phyloP scores from a whole-genome alignment of 257 asterid species.

The Ilex aquifolium region DNA sequence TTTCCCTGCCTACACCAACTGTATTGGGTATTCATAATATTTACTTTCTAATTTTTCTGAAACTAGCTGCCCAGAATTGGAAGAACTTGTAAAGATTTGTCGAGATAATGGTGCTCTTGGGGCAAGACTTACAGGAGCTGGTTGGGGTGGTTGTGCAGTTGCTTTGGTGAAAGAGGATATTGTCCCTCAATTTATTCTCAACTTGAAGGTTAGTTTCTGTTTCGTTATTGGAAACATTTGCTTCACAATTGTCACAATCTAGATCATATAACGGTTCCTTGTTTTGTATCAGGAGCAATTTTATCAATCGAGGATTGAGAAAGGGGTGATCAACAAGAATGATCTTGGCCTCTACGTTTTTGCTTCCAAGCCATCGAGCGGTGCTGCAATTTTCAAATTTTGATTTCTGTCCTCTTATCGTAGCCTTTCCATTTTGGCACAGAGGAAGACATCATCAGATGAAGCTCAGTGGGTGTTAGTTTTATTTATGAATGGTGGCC shows the following conservation, averaged over 20 bases:
- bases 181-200: slow-evolving; percentile 84
- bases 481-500: no score
- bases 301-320: slow-evolving; percentile 74
- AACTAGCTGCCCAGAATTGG: slow-evolving; percentile 66
- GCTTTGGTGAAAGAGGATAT: slow-evolving; percentile 83
- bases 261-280: background rate
- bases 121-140: slow-evolving; percentile 96
- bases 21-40: no score
- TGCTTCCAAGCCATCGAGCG: slow-evolving; percentile 98
- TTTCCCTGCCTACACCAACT: no score
- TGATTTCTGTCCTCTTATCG: slow-evolving; percentile 9
- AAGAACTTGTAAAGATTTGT: slow-evolving; percentile 70
- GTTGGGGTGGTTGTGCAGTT: slow-evolving; percentile 99
- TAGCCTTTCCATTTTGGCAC: background rate
- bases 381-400: slow-evolving; percentile 79
- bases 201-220: slow-evolving; percentile 57
- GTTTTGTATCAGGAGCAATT: slow-evolving; percentile 58
- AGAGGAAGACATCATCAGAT: no score
- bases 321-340: slow-evolving; percentile 55
- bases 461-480: no score
- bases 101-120: slow-evolving; percentile 89
- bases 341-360: slow-evolving; percentile 74
- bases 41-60: no score
- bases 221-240: no score
- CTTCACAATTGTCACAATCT: no score